Base-by-base conservation (phyloP, 805 yeast species). In the Sugiyamaella valdiviana region DNA sequence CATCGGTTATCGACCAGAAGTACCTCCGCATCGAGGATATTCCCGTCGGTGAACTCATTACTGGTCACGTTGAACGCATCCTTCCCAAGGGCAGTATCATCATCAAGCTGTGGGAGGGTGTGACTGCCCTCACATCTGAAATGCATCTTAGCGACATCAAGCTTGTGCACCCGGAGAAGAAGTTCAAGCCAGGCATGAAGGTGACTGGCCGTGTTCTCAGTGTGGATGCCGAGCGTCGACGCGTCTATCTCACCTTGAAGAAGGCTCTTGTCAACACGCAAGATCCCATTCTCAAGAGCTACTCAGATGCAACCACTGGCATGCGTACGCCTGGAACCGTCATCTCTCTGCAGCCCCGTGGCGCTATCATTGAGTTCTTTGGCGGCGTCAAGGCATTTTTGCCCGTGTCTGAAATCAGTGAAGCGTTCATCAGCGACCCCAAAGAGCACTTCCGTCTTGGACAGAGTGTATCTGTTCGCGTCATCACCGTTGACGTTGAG, bases 381-480 rank as follows among this genome's bases (percentile, higher is more conserved):
- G 95, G 93, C 47, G 73, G 75, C 46, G 64, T 86, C 39, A 78
- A 74, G 55, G 99, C 89, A 0, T 90, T 79, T 63, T 71, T 93
- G 52, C 98, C 99, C 24, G 79, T 82, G 55, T 72, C 82, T 47
- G 98, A 93, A 69, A 85, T 93, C 59, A 83, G 95, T 46, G 98
- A 93, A 67, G 80, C 95, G 1, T 86, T 77, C 63, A 93, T 90
- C 36, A 75, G 73, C 45, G 78, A 79, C 48, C 89, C 96, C 16
- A 78, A 76, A 55, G 91, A 89, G 56, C 84, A 83, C 64, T 75
- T 91, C 57, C 80, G 80, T 55, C 61, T 85, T 14, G 96, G 95
- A 3, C 98, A 93, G 67, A 82, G 96, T 1, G 82, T 93, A 36
- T 66, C 70, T 6, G 95, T 86, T 6, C 79, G 82, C 57, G 70